Percentiles rank a stretch among this genome's conserved stretches.
Evolutionary conservation across 2,329 filamentous ascomycete genomes (phyloP).

Genomic region (Pseudogymnoascus sp.): DNA sequence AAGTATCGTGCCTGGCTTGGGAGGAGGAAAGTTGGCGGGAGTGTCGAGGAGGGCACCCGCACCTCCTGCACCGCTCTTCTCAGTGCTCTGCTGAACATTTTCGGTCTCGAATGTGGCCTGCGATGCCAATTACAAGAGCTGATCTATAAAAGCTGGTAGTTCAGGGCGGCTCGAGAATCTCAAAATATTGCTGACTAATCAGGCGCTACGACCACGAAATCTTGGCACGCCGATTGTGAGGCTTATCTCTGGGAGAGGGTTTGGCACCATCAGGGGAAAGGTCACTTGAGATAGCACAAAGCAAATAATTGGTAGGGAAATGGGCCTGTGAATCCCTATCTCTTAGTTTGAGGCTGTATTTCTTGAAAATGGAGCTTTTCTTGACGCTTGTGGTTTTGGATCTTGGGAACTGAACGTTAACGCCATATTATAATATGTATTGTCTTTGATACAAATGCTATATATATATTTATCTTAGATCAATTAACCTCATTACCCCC

Average conservation of each 20-base stretch:
- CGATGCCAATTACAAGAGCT: background rate
- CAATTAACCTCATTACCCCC: background rate
- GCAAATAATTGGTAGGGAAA: slow-evolving; percentile 51
- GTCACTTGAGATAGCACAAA: slow-evolving; percentile 77
- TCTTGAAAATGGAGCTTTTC: background rate
- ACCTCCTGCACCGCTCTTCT: slow-evolving; percentile 58
- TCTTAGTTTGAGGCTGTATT: background rate
- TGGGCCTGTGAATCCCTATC: slow-evolving; percentile 43
- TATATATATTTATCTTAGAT: background rate
- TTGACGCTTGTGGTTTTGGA: background rate
- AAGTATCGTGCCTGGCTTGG: slow-evolving; percentile 38
- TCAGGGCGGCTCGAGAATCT: slow-evolving; percentile 9
- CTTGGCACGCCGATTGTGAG: slow-evolving; percentile 1
- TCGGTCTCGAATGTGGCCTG: slow-evolving; percentile 14
- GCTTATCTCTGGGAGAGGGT: slow-evolving; percentile 66
- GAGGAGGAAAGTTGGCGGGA: slow-evolving; percentile 46
- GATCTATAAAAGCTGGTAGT: background rate
- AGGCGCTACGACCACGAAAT: background rate
- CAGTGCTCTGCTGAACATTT: slow-evolving; percentile 41
- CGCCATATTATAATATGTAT: background rate
- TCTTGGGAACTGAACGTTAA: background rate
- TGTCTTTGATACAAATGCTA: background rate
- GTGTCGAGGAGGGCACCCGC: slow-evolving; percentile 32
- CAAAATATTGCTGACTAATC: slow-evolving; percentile 9
- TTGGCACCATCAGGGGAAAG: slow-evolving; percentile 82